These are phyloP conservation scores for Salicornia ramosissima DNA, from an alignment of 148 eudicot genomes.

Conservation along the genomic window DNA sequence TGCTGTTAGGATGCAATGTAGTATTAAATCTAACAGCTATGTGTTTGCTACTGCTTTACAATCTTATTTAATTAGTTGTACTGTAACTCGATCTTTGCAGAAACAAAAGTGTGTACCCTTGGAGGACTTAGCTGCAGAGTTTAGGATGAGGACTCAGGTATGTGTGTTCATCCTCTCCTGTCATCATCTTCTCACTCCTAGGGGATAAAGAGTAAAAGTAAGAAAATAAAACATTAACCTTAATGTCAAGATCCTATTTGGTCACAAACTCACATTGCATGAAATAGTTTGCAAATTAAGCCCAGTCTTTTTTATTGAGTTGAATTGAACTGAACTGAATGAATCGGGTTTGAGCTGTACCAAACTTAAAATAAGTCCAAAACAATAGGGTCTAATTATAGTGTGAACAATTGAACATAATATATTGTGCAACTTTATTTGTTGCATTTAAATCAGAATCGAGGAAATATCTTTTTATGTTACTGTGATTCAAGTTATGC, in stretches of 20 bases:
- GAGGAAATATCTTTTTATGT: too few relatives aligned
- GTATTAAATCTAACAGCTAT: background rate
- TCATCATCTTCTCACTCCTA: background rate
- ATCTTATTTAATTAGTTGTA: conserved; percentile 2
- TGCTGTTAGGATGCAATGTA: background rate
- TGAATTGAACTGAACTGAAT: too few relatives aligned
- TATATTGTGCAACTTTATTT: too few relatives aligned
- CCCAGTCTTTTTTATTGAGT: too few relatives aligned
- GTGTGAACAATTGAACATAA: too few relatives aligned
- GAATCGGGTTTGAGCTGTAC: too few relatives aligned
- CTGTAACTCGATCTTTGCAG: conserved; percentile 36
- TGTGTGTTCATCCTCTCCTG: background rate
- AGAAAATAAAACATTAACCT: background rate
- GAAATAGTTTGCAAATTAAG: background rate
- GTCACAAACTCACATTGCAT: background rate
- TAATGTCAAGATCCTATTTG: background rate
- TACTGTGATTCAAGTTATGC: background rate
- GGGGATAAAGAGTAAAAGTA: background rate
- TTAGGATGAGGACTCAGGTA: conserved; percentile 91
- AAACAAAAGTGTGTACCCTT: conserved; percentile 89
- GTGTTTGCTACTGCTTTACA: background rate
- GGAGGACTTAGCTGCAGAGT: conserved; percentile 98
- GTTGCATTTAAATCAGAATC: too few relatives aligned
- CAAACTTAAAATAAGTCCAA: too few relatives aligned
- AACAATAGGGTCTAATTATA: too few relatives aligned